Conservation (phyloP, 495 filamentous ascomycete species). For the Aspergillus panamensis region DNA sequence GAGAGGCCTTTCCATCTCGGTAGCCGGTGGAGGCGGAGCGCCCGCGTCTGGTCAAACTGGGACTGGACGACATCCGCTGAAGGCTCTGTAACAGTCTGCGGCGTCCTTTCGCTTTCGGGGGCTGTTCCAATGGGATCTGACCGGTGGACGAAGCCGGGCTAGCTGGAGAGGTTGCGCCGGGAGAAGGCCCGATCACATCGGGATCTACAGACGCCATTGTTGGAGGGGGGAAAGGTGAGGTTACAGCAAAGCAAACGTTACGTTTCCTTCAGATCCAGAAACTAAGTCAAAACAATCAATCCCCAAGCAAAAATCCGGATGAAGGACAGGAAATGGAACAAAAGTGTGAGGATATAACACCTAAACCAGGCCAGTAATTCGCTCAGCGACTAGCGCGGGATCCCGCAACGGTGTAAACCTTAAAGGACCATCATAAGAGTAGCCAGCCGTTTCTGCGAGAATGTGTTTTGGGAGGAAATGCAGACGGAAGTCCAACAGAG, state of each 20-base stretch:
- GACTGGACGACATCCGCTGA: slow-evolving; percentile 85
- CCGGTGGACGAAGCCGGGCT: slow-evolving; percentile 32
- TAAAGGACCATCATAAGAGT: slow-evolving; percentile 22
- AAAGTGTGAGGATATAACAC: not conserved
- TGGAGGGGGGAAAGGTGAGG: slow-evolving; percentile 2
- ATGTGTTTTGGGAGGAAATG: not conserved
- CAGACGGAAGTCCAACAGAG: slow-evolving; percentile 3
- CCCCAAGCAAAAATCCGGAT: not conserved
- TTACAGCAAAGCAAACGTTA: not conserved
- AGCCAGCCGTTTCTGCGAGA: slow-evolving; percentile 6
- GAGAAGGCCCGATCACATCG: slow-evolving; percentile 27
- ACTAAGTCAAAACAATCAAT: not conserved
- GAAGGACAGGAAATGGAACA: not conserved
- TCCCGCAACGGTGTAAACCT: slow-evolving; percentile 15
- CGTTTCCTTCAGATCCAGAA: not conserved
- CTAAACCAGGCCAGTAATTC: not conserved
- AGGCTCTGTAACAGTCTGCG: slow-evolving; percentile 73
- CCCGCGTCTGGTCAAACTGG: slow-evolving; percentile 63
- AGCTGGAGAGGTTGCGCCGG: slow-evolving; percentile 25
- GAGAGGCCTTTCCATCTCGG: slow-evolving; percentile 65
- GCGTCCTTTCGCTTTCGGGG: slow-evolving; percentile 66
- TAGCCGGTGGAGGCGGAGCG: slow-evolving; percentile 56
- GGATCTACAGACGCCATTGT: slow-evolving; percentile 33
- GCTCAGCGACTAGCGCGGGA: slow-evolving; percentile 16
- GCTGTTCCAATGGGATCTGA: slow-evolving; percentile 48